These are phyloP conservation scores for Aspergillus taichungensis DNA, from an alignment of 495 filamentous ascomycete genomes.

Conservation along the genomic window DNA sequence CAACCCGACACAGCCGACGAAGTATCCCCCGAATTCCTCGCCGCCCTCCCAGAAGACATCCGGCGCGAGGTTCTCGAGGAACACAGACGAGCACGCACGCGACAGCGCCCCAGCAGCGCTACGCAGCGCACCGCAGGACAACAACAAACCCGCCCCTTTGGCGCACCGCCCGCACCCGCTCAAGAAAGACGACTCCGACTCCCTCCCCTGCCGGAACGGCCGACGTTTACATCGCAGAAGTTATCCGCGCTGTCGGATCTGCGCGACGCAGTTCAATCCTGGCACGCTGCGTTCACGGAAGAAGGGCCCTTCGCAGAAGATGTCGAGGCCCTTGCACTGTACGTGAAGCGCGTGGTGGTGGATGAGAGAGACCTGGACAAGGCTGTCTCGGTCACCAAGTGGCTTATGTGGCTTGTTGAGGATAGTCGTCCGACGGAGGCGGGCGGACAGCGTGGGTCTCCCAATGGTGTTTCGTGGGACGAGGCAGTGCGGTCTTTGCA, in stretches of 20 bases:
- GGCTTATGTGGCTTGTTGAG: constrained; percentile 64
- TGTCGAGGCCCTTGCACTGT: constrained; percentile 58
- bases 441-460: constrained; percentile 1
- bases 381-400: constrained; percentile 55
- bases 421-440: constrained; percentile 23
- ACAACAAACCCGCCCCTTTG: neutral
- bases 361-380: constrained; percentile 74
- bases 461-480: constrained; percentile 30
- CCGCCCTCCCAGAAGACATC: constrained; percentile 73
- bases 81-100: constrained; percentile 48
- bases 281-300: constrained; percentile 54
- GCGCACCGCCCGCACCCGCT: constrained; percentile 3
- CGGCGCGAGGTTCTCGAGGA: constrained; percentile 68
- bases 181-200: constrained; percentile 38
- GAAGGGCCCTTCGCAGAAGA: constrained; percentile 72
- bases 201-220: constrained; percentile 42
- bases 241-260: constrained; percentile 49
- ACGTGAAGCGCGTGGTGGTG: constrained; percentile 56
- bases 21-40: constrained; percentile 63
- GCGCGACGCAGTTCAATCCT: constrained; percentile 52
- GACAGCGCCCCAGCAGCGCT: constrained; percentile 30
- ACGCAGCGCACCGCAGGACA: neutral
- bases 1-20: constrained; percentile 22
- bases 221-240: constrained; percentile 57
- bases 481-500: constrained; percentile 48